Conservation (phyloP, 1,284 basidiomycete species). For the Puccinia coronata region DNA sequence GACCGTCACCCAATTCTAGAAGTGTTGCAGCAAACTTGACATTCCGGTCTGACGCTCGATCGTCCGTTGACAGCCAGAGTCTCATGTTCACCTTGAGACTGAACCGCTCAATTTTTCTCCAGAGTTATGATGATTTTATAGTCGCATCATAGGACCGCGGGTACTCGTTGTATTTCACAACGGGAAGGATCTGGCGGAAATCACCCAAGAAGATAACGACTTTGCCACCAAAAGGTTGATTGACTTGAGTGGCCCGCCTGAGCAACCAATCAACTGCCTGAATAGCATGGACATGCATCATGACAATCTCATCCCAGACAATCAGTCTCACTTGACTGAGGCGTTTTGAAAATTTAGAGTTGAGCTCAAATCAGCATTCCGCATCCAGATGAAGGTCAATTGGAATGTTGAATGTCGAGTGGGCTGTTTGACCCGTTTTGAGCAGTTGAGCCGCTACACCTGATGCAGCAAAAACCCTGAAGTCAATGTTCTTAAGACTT, state of each 20-base stretch:
- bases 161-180: background rate
- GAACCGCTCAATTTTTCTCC: background rate
- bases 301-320: conserved; percentile 4
- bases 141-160: background rate
- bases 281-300: background rate
- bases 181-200: conserved; percentile 21
- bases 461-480: conserved; percentile 58
- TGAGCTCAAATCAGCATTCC: background rate
- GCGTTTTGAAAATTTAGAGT: background rate
- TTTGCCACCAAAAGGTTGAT: conserved; percentile 20
- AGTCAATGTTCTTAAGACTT: conserved; percentile 56
- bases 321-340: background rate
- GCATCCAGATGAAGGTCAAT: background rate
- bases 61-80: background rate
- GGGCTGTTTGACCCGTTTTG: conserved; percentile 56
- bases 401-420: background rate
- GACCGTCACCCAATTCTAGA: no score
- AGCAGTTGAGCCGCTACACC: conserved; percentile 63
- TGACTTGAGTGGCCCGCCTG: background rate
- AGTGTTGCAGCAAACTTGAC: no score
- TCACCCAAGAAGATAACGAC: conserved; percentile 7
- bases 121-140: background rate
- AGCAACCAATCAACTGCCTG: background rate
- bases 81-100: background rate
- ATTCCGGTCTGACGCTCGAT: no score